Conservation (phyloP, 1,284 basidiomycete species). For the Ceratobasidium sp. region DNA sequence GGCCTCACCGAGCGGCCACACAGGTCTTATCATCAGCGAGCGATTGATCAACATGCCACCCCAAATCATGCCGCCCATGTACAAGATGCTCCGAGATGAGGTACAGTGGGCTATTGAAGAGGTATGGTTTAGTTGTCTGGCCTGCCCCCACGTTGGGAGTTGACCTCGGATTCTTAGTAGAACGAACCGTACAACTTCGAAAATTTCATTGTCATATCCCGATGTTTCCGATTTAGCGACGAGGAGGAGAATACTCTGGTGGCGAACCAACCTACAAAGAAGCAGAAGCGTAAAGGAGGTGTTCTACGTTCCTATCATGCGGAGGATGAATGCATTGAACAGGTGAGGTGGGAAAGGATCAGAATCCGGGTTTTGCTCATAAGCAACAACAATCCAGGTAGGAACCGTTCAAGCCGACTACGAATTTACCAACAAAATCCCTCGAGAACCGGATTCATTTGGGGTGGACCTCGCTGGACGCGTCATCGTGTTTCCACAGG, state of each 20-base stretch:
- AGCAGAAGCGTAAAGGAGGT: conserved; percentile 58
- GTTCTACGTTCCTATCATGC: conserved; percentile 75
- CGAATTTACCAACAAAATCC: conserved; percentile 71
- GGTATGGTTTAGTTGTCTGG: conserved; percentile 59
- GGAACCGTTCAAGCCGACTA: conserved; percentile 76
- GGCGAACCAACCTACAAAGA: conserved; percentile 58
- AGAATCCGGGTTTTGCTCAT: neutral
- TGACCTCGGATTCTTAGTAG: conserved; percentile 58
- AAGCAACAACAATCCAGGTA: conserved; percentile 60
- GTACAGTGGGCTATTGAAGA: conserved; percentile 76
- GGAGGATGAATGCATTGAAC: conserved; percentile 82
- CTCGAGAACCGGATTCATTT: conserved; percentile 78
- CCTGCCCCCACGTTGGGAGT: conserved; percentile 5
- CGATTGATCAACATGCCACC: conserved; percentile 93
- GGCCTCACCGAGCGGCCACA: conserved; percentile 62
- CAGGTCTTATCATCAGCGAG: conserved; percentile 87
- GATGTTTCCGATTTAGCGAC: conserved; percentile 74
- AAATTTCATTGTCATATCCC: conserved; percentile 79
- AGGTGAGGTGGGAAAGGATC: conserved; percentile 62
- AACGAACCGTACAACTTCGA: conserved; percentile 77
- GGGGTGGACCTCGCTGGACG: conserved; percentile 84
- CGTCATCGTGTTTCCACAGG: conserved; percentile 72
- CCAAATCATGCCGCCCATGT: conserved; percentile 90
- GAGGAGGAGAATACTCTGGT: conserved; percentile 67
- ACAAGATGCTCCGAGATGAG: conserved; percentile 86